Conservation (phyloP, 2,329 filamentous ascomycete genomes). For the Metarhizium anisopliae region DNA sequence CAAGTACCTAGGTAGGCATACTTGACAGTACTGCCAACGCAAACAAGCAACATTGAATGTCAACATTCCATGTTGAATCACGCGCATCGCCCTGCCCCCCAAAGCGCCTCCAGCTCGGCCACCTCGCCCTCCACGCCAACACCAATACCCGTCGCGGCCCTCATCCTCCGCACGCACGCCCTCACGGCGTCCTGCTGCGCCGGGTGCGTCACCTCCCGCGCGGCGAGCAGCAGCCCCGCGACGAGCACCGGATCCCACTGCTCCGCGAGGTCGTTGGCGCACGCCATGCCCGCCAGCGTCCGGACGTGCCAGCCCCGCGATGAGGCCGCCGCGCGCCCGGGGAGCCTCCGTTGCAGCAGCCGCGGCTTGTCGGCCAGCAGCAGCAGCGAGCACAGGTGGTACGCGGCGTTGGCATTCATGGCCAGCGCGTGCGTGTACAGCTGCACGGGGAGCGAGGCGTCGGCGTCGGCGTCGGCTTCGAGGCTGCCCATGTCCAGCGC, state of each 20-base stretch:
- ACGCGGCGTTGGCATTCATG: slow-evolving; percentile 11
- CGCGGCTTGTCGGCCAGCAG: slow-evolving; percentile 13
- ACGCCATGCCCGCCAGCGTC: slow-evolving; percentile 18
- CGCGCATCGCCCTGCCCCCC: neutral
- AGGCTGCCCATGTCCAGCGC: slow-evolving; percentile 12
- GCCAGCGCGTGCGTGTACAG: slow-evolving; percentile 13
- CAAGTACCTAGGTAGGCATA: no score
- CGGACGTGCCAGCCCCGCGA: slow-evolving; percentile 19
- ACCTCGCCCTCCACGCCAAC: slow-evolving; percentile 8
- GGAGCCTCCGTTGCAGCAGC: slow-evolving; percentile 6
- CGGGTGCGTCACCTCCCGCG: slow-evolving; percentile 16
- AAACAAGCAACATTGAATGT: no score
- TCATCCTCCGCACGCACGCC: slow-evolving; percentile 7
- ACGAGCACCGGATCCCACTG: slow-evolving; percentile 24
- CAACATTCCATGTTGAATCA: neutral
- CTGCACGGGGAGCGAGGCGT: slow-evolving; percentile 12
- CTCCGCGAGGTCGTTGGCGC: slow-evolving; percentile 20
- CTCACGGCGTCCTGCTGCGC: slow-evolving; percentile 16
- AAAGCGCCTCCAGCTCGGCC: slow-evolving; percentile 4
- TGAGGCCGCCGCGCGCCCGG: slow-evolving; percentile 5
- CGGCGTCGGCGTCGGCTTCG: slow-evolving; percentile 9
- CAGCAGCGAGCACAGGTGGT: slow-evolving; percentile 13
- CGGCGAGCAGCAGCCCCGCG: slow-evolving; percentile 16
- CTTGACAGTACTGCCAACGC: no score
- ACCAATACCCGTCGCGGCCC: slow-evolving; percentile 8